Conservation (phyloP, 169 alveolate genomes). For the Plasmodium knowlesi region DNA sequence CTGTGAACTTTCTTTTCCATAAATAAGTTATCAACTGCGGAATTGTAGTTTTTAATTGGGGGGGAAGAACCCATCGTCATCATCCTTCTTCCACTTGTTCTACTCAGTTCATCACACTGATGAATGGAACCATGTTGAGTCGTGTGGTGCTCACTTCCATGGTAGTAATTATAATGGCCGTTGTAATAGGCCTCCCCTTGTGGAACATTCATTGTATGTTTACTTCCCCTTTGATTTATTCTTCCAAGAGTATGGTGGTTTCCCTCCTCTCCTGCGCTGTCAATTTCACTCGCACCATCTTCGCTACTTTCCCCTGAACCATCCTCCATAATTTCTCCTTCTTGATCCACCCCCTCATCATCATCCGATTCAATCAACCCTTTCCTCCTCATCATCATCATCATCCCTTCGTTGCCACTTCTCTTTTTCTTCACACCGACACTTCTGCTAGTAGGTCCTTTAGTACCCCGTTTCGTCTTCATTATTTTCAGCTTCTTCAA, state of each 20-base stretch:
- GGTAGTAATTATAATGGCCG: background rate
- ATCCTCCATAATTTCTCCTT: background rate
- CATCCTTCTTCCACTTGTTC: background rate
- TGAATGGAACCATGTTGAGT: background rate
- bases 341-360: background rate
- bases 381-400: background rate
- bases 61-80: background rate
- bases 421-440: background rate
- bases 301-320: background rate
- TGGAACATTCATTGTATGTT: background rate
- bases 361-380: background rate
- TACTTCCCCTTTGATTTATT: background rate
- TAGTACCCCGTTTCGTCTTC: background rate
- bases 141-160: background rate
- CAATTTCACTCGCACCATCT: background rate
- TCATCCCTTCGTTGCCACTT: background rate
- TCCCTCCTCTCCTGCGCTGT: background rate
- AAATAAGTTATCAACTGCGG: background rate
- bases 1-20: background rate
- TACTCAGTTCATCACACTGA: background rate
- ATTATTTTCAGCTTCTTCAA: constrained; percentile 34
- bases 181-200: background rate
- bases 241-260: background rate
- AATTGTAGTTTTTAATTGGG: background rate
- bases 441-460: background rate